These are phyloP conservation scores for Nakaseomyces uthaithaninus DNA, from an alignment of 1,139 yeast genomes.

Conservation along the genomic window DNA sequence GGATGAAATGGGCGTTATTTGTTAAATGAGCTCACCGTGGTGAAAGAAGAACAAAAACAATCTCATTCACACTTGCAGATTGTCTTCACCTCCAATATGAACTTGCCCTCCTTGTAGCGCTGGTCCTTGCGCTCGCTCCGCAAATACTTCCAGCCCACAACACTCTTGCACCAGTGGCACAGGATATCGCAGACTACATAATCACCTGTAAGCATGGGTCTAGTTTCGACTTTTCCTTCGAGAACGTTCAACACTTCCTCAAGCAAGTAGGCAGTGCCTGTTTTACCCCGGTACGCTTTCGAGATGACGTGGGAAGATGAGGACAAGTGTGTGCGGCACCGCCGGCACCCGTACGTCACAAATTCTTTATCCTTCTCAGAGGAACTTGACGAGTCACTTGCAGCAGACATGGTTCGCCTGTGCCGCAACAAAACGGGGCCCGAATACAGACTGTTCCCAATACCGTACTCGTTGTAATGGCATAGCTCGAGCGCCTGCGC, in stretches of 20 bases:
- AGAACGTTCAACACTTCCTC: conserved; percentile 35
- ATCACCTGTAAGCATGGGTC: conserved; percentile 39
- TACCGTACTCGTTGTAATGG: conserved; percentile 4
- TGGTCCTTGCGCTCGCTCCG: conserved; percentile 33
- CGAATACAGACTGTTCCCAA: conserved; percentile 3
- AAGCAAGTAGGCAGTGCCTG: conserved; percentile 39
- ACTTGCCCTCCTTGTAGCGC: conserved; percentile 39
- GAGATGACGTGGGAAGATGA: conserved; percentile 35
- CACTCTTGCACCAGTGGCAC: conserved; percentile 38
- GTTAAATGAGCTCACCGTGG: too few relatives aligned
- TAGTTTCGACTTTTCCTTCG: conserved; percentile 31
- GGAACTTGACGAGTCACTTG: not conserved
- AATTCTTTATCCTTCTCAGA: not conserved
- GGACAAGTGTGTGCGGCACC: conserved; percentile 39
- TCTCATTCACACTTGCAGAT: conserved; percentile 16
- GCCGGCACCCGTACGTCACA: conserved; percentile 35
- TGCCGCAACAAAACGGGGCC: conserved; percentile 4
- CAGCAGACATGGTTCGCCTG: not conserved
- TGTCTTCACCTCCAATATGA: conserved; percentile 35
- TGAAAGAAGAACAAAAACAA: not conserved
- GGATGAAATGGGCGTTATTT: too few relatives aligned
- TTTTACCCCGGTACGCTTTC: conserved; percentile 37
- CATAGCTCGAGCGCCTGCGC: not conserved
- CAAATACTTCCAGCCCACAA: conserved; percentile 41
- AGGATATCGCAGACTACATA: conserved; percentile 37